Conservation (phyloP, 352 stramenopile genomes). For the Phytophthora quininea region DNA sequence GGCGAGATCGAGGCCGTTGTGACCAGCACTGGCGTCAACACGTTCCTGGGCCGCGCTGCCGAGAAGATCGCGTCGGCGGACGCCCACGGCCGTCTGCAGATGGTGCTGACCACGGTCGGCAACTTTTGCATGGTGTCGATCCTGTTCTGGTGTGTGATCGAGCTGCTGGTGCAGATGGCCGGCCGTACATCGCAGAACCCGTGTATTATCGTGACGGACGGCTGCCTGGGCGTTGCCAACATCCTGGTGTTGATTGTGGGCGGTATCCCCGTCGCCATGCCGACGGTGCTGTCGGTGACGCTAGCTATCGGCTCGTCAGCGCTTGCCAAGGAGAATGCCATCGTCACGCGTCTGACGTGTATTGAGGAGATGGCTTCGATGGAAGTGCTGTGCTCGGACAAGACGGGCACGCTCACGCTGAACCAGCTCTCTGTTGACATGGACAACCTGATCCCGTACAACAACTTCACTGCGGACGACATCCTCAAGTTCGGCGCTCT, state of each 20-base stretch:
- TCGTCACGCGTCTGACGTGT: conserved; percentile 91
- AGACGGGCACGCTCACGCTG: conserved; percentile 94
- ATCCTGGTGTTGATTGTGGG: conserved; percentile 92
- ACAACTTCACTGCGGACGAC: conserved; percentile 59
- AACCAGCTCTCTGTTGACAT: conserved; percentile 96
- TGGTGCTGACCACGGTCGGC: conserved; percentile 93
- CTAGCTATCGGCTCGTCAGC: conserved; percentile 91
- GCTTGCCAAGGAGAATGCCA: conserved; percentile 91
- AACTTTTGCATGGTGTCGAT: conserved; percentile 91
- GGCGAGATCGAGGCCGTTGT: conserved; percentile 93
- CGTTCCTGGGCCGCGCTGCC: conserved; percentile 91
- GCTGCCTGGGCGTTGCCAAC: conserved; percentile 71
- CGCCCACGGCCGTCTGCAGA: conserved; percentile 85
- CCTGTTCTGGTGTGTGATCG: conserved; percentile 85
- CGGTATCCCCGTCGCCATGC: conserved; percentile 94
- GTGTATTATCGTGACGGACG: conserved; percentile 82
- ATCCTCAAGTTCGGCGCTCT: conserved; percentile 73
- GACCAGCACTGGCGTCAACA: conserved; percentile 86
- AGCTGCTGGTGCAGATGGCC: conserved; percentile 86
- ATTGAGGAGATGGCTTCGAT: conserved; percentile 94
- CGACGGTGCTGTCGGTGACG: conserved; percentile 92
- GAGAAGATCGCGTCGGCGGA: conserved; percentile 81
- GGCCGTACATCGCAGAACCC: conserved; percentile 74
- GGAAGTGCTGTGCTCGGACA: conserved; percentile 95
- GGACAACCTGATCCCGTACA: conserved; percentile 83